These are phyloP conservation scores for Wickerhamomyces sp. DNA, from an alignment of 1,139 yeast genomes.

Conservation along the genomic window DNA sequence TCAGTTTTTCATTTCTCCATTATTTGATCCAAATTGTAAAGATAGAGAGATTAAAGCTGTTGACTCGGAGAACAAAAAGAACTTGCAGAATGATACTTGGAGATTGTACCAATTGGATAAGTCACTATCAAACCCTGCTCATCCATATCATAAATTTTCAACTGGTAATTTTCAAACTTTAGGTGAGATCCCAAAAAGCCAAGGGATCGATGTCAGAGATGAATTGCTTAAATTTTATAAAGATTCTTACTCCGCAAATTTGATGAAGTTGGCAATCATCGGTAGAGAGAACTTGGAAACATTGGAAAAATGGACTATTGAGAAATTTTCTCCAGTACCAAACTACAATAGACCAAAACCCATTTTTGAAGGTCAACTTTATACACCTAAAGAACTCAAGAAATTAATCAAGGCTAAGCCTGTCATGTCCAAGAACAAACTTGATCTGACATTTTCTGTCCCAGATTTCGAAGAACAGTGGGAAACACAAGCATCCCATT, in stretches of 20 bases:
- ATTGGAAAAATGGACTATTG: slow-evolving; percentile 63
- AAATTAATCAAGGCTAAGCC: slow-evolving; percentile 68
- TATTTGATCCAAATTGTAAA: slow-evolving; percentile 75
- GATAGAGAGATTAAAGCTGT: slow-evolving; percentile 94
- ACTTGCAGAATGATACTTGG: slow-evolving; percentile 87
- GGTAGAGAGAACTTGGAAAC: slow-evolving; percentile 78
- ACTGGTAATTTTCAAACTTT: slow-evolving; percentile 68
- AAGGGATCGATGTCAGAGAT: slow-evolving; percentile 57
- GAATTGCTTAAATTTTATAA: slow-evolving; percentile 57
- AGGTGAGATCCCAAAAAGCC: slow-evolving; percentile 45
- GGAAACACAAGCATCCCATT: slow-evolving; percentile 64
- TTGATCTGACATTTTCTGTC: slow-evolving; percentile 64
- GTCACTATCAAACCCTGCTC: slow-evolving; percentile 61
- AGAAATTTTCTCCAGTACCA: slow-evolving; percentile 60
- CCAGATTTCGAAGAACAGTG: slow-evolving; percentile 69
- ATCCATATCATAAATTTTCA: slow-evolving; percentile 71
- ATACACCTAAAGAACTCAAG: slow-evolving; percentile 42
- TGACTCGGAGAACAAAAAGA: slow-evolving; percentile 92
- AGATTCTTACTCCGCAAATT: slow-evolving; percentile 64
- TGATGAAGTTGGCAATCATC: slow-evolving; percentile 82
- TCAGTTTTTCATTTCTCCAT: slow-evolving; percentile 84
- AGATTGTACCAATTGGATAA: slow-evolving; percentile 82
- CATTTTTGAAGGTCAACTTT: slow-evolving; percentile 39
- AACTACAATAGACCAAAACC: slow-evolving; percentile 53
- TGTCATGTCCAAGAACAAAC: slow-evolving; percentile 67